Conservation (phyloP, 2,329 filamentous ascomycete species). For the Orbilia brochopaga region DNA sequence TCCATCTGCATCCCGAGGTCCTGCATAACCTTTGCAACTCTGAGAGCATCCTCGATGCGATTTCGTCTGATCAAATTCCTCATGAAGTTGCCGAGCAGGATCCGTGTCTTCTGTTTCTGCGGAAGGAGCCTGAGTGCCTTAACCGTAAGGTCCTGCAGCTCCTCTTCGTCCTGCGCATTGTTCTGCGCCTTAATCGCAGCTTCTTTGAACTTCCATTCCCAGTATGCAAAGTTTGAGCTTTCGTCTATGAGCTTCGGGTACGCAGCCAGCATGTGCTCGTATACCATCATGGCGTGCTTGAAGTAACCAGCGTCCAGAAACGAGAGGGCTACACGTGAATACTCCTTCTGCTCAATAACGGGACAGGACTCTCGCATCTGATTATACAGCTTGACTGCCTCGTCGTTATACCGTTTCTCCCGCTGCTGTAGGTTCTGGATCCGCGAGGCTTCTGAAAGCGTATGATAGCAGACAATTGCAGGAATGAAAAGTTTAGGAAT, state of each 20-base stretch:
- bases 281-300: slow-evolving; percentile 31
- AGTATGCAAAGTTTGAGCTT: slow-evolving; percentile 35
- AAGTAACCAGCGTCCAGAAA: slow-evolving; percentile 45
- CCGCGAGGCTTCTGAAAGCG: slow-evolving; percentile 24
- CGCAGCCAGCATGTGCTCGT: slow-evolving; percentile 27
- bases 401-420: slow-evolving; percentile 32
- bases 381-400: slow-evolving; percentile 31
- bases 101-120: slow-evolving; percentile 22
- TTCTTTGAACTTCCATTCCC: slow-evolving; percentile 40
- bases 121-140: slow-evolving; percentile 30
- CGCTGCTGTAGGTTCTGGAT: slow-evolving; percentile 31
- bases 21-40: slow-evolving; percentile 35
- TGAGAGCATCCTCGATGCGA: slow-evolving; percentile 35
- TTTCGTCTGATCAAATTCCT: slow-evolving; percentile 35
- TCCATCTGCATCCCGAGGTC: slow-evolving; percentile 35
- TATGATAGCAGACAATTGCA: slow-evolving; percentile 42
- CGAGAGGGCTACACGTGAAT: slow-evolving; percentile 38
- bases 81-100: slow-evolving; percentile 46
- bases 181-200: slow-evolving; percentile 31
- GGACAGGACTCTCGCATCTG: slow-evolving; percentile 35
- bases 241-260: slow-evolving; percentile 38
- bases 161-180: slow-evolving; percentile 14
- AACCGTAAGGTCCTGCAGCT: slow-evolving; percentile 28
- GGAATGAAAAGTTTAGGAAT: slow-evolving; percentile 38
- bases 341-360: slow-evolving; percentile 30